phyloP scores from a whole-genome alignment of 805 yeast genomes.

The Wickerhamiella sorbophila region DNA sequence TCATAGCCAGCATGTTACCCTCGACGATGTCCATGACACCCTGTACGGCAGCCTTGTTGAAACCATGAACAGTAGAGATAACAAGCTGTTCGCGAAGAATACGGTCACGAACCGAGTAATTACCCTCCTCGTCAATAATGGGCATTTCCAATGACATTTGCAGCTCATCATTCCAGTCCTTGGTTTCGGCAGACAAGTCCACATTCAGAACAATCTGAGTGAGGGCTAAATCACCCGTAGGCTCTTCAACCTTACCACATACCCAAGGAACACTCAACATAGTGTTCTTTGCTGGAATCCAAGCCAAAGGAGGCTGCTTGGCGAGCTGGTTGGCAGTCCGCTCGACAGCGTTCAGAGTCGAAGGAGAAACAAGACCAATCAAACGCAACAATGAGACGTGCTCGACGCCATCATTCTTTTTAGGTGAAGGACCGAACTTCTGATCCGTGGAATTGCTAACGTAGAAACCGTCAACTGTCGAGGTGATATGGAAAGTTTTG shows the following conservation, averaged over 20 bases:
- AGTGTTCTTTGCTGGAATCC: slow-evolving; percentile 44
- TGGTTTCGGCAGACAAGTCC: slow-evolving; percentile 35
- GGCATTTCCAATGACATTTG: slow-evolving; percentile 71
- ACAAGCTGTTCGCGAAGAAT: slow-evolving; percentile 62
- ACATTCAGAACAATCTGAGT: slow-evolving; percentile 40
- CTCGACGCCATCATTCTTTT: slow-evolving; percentile 21
- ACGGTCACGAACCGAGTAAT: slow-evolving; percentile 44
- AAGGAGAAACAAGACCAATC: slow-evolving; percentile 50
- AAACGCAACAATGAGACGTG: slow-evolving; percentile 46
- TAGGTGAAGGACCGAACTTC: slow-evolving; percentile 54
- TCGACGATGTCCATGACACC: slow-evolving; percentile 67
- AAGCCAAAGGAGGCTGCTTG: slow-evolving; percentile 16
- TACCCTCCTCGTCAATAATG: slow-evolving; percentile 18
- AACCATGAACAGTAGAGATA: slow-evolving; percentile 58
- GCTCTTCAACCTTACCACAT: slow-evolving; percentile 21
- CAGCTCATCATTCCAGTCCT: slow-evolving; percentile 85
- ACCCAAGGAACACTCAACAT: slow-evolving; percentile 69
- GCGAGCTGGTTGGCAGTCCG: slow-evolving; percentile 13
- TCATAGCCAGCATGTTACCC: slow-evolving; percentile 64
- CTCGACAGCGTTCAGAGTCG: slow-evolving; percentile 58
- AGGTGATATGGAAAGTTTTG: slow-evolving; percentile 64
- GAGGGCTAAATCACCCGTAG: slow-evolving; percentile 37
- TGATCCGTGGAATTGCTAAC: slow-evolving; percentile 54
- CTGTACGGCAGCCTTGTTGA: slow-evolving; percentile 56
- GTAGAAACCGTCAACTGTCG: slow-evolving; percentile 58